phyloP scores from a whole-genome alignment of 139 green algal species.

The Marvania coccoides region DNA sequence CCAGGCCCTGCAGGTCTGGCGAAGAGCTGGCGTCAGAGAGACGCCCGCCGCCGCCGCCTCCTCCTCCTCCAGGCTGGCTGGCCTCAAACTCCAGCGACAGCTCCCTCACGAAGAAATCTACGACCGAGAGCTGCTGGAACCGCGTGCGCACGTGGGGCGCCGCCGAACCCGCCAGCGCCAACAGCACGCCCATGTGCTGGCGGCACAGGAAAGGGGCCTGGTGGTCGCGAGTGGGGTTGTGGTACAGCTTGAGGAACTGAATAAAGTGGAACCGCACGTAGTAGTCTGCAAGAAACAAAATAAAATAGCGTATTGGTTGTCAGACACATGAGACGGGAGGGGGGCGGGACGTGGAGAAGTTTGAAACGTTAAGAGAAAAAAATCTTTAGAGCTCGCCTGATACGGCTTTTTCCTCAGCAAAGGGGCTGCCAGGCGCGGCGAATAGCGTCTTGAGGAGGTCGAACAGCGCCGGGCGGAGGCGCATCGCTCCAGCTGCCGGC shows the following conservation, averaged over 20 bases:
- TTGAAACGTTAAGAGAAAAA: no score
- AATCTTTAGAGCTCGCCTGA: conserved; percentile 13
- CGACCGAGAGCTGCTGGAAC: conserved; percentile 39
- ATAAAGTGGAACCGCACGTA: conserved; percentile 41
- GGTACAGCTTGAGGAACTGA: conserved; percentile 37
- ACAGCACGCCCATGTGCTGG: conserved; percentile 26
- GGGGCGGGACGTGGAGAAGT: no score
- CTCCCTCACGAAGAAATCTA: conserved; percentile 45
- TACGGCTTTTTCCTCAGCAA: conserved; percentile 13
- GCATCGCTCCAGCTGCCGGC: neutral
- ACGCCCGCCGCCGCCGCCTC: no score
- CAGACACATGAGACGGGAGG: no score
- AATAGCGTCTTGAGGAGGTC: conserved; percentile 20
- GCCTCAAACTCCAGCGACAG: conserved; percentile 41
- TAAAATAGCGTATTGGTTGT: neutral
- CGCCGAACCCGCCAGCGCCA: conserved; percentile 18
- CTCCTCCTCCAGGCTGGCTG: neutral
- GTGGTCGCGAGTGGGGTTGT: conserved; percentile 27
- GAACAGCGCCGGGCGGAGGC: conserved; percentile 15
- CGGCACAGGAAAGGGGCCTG: conserved; percentile 25
- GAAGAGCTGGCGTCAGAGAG: neutral
- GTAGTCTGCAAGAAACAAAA: conserved; percentile 13
- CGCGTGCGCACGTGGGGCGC: conserved; percentile 6
- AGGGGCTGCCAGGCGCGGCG: conserved; percentile 24
- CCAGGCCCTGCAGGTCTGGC: neutral